Percentiles rank a stretch among this genome's conserved stretches.
These are phyloP conservation scores for Sporothrix dimorphospora DNA, from an alignment of 2,329 filamentous ascomycete species.

Conservation along the genomic window DNA sequence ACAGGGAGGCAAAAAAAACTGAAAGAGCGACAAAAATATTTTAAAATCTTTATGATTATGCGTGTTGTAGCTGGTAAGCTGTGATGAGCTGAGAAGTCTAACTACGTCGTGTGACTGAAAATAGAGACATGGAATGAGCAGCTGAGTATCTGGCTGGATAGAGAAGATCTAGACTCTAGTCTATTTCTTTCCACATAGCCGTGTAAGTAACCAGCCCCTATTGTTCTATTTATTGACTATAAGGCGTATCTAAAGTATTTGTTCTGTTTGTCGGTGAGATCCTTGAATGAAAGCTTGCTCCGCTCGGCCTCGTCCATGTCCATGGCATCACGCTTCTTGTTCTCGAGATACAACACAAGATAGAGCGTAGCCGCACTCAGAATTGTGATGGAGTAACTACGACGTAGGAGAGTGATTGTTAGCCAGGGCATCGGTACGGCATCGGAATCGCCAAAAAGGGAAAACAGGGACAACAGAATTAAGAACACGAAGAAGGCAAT, in stretches of 20 bases:
- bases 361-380: slow-evolving; percentile 59
- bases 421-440: not conserved
- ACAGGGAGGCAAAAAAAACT: too few species aligned
- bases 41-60: too few species aligned
- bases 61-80: too few species aligned
- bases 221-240: slow-evolving; percentile 35
- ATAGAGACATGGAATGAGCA: too few species aligned
- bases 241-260: slow-evolving; percentile 66
- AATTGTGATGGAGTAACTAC: slow-evolving; percentile 70
- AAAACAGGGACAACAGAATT: not conserved
- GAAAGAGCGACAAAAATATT: too few species aligned
- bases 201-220: not conserved
- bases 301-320: slow-evolving; percentile 62
- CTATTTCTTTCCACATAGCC: too few species aligned
- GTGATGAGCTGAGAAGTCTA: too few species aligned
- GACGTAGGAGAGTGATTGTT: not conserved
- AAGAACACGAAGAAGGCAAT: not conserved
- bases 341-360: slow-evolving; percentile 61
- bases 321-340: slow-evolving; percentile 53
- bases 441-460: not conserved
- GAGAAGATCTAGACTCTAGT: too few species aligned
- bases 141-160: too few species aligned
- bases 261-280: slow-evolving; percentile 71
- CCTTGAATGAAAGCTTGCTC: slow-evolving; percentile 67
- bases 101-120: too few species aligned